These are phyloP conservation scores for Candida pseudoglaebosa DNA, from an alignment of 805 yeast genomes.

Conservation along the genomic window DNA sequence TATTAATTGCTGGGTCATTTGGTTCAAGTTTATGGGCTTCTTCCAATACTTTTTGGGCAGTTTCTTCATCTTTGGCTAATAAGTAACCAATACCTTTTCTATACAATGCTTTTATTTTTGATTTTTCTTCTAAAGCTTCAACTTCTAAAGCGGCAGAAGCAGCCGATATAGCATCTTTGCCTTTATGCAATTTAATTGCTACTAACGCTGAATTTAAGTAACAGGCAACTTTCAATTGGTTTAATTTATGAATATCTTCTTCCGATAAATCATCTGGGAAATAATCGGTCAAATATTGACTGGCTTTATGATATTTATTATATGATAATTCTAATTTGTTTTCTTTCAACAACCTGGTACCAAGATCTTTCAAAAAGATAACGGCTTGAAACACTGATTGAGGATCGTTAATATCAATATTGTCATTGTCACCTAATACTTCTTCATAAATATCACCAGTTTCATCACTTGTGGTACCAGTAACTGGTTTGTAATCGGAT, in stretches of 20 bases:
- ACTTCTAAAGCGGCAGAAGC: constrained; percentile 65
- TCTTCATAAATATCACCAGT: constrained; percentile 85
- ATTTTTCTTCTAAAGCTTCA: constrained; percentile 55
- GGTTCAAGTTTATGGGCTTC: constrained; percentile 65
- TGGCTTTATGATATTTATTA: constrained; percentile 70
- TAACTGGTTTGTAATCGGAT: constrained; percentile 50
- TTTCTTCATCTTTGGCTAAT: constrained; percentile 61
- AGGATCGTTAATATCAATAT: constrained; percentile 55
- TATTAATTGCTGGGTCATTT: constrained; percentile 64
- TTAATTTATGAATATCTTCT: constrained; percentile 47
- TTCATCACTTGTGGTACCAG: constrained; percentile 52
- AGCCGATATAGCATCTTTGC: constrained; percentile 51
- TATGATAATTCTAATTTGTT: constrained; percentile 56
- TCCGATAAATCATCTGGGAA: constrained; percentile 65
- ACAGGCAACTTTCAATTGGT: constrained; percentile 57
- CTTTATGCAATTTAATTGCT: constrained; percentile 59
- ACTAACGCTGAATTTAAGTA: constrained; percentile 72
- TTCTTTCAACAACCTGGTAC: constrained; percentile 69
- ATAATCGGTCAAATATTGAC: constrained; percentile 63
- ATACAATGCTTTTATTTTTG: constrained; percentile 80
- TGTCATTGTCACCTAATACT: constrained; percentile 67
- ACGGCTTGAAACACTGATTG: constrained; percentile 66
- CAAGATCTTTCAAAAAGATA: constrained; percentile 65
- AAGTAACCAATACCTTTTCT: constrained; percentile 79
- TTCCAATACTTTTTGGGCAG: constrained; percentile 62